phyloP scores from a whole-genome alignment of 306 rosid species.

The Vigna reflexopilosa region DNA sequence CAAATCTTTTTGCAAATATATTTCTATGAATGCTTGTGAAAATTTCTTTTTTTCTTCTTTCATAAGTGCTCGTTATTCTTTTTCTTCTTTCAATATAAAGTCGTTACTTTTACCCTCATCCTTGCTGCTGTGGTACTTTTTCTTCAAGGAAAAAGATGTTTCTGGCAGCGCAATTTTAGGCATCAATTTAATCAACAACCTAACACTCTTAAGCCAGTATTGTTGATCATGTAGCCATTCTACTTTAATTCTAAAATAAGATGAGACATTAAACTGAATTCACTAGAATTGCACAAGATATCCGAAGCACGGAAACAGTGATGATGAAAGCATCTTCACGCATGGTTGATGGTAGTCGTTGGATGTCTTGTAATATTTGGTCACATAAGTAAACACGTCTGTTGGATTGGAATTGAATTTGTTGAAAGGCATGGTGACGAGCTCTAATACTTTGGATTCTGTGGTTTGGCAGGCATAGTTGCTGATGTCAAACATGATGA shows the following conservation, averaged over 20 bases:
- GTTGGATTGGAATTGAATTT: neutral
- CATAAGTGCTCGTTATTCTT: neutral
- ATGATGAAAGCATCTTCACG: slow-evolving; percentile 20
- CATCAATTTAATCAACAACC: slow-evolving; percentile 5
- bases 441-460: slow-evolving; percentile 7
- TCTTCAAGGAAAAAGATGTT: neutral
- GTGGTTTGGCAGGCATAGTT: slow-evolving; percentile 64
- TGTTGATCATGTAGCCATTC: neutral
- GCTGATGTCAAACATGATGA: slow-evolving; percentile 73
- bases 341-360: slow-evolving; percentile 13
- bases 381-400: neutral
- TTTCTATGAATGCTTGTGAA: neutral
- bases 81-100: neutral
- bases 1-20: slow-evolving; percentile 1
- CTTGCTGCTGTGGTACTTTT: neutral
- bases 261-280: slow-evolving; percentile 24
- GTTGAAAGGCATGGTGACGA: neutral
- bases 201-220: neutral
- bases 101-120: neutral
- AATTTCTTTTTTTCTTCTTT: neutral
- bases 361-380: slow-evolving; percentile 8
- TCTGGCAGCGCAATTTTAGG: neutral
- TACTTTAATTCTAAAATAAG: slow-evolving; percentile 23
- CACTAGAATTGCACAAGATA: slow-evolving; percentile 7
- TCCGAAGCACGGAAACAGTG: neutral